Base-by-base conservation (phyloP, 208 protist genomes). In the Trypanosoma boissoni region DNA sequence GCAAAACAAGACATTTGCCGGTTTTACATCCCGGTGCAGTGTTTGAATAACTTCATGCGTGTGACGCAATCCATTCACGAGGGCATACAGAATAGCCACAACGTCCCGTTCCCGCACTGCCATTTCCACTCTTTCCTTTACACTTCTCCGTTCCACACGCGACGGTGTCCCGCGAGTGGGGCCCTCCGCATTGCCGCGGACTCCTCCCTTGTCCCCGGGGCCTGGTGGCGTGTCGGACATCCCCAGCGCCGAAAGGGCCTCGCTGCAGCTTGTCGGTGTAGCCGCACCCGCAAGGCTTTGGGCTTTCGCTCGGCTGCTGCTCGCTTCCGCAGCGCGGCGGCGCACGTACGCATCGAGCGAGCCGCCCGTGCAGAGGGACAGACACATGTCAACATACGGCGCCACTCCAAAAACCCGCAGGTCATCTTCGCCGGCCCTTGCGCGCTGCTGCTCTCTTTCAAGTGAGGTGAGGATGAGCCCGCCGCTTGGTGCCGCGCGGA, bases 41-140 rank as follows among this genome's bases (percentile, higher is more conserved):
- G 59, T 69, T 34, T 21, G n/a, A 27, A 65, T 28, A 28, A 7
- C 43, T 24, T 59, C 63, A 57, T 76, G 71, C 4, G 67, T 66
- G 42, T 76, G 71, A 32, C 58, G 71, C 44, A 76, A 60, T 16
- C 53, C 71, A 55, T 68, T 62, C 7, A 55, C 21, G 31, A 72
- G 37, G 6, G 71, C 71, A 43, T 72, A 65, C 18, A 60, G n/a
- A 43, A 76, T 71, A n/a, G 71, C 57, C 3, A 72, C 58, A 55
- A 76, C 49, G 28, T 68, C 61, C 3, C 63, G 32, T 45, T 76
- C 71, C 6, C 58, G 39, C 44, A 76, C 39, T 23, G 46, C 58
- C 50, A 76, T 27, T 24, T 49, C 9, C 36, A 48, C 7, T 9
- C 29, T n/a, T n/a, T n/a, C n/a, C n/a, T n/a, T n/a, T n/a, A n/a